Conservation (phyloP, 768 basidiomycete species). For the Phanerochaete carnosa region DNA sequence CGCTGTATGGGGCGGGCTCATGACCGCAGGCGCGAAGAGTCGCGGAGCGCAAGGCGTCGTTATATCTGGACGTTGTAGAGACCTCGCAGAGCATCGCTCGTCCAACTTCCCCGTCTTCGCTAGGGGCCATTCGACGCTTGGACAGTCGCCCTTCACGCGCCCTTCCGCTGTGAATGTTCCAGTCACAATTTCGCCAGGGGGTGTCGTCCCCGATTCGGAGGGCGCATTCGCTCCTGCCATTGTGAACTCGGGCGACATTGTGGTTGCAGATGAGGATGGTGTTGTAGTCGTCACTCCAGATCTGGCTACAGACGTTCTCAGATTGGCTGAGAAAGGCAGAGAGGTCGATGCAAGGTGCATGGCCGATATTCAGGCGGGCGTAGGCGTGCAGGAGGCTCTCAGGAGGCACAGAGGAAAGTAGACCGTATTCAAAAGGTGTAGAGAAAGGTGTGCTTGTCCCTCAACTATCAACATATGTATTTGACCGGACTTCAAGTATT, state of each 20-base stretch:
- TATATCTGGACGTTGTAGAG: constrained; percentile 83
- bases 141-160: constrained; percentile 81
- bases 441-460: too few relatives aligned
- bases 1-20: constrained; percentile 91
- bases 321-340: constrained; percentile 53
- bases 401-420: constrained; percentile 62
- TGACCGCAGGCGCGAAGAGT: constrained; percentile 81
- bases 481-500: too few relatives aligned
- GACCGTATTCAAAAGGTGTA: neutral
- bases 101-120: constrained; percentile 80
- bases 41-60: constrained; percentile 71
- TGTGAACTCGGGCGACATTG: constrained; percentile 74
- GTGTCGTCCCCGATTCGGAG: constrained; percentile 24
- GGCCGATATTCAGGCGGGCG: constrained; percentile 71
- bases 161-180: constrained; percentile 74
- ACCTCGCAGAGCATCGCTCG: constrained; percentile 71
- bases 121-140: constrained; percentile 77
- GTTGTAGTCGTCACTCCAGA: constrained; percentile 75
- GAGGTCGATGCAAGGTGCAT: constrained; percentile 70
- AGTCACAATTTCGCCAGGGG: constrained; percentile 40
- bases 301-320: constrained; percentile 51
- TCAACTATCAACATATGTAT: too few relatives aligned
- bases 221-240: constrained; percentile 49
- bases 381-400: constrained; percentile 76
- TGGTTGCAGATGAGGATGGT: constrained; percentile 87